Evolutionary conservation across 495 filamentous ascomycete genomes (phyloP), one percentile per base, ranked within the genome.

Genomic region (Tuber borchii): DNA sequence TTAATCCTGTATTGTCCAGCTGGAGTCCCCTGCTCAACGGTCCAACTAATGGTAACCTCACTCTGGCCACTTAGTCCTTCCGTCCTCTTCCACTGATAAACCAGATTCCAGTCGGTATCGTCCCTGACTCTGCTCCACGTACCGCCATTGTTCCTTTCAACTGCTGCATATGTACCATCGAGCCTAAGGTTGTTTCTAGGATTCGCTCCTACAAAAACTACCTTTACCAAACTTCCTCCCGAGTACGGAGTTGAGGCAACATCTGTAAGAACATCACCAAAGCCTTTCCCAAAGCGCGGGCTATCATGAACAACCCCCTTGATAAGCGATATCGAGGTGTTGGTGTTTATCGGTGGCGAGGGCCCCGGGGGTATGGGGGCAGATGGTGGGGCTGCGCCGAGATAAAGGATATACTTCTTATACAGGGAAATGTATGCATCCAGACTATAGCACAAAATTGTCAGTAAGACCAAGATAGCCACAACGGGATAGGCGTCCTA

Each of bases 341-440:
- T 93, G 43, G 90, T 90, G 83, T 97, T 93, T 82, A 96, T 88
- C 1, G 93, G 94, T 17, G 95, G 95, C 22, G 86, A 86, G 3
- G 92, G 89, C 1, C 92, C 90, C 2, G 87, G 79, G 3, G 90
- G 88, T 1, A 86, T 79, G 22, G 84, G 82, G 14, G 82, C 83
- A 44, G 85, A 83, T 43, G 81, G 81, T 69, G 76, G 71, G 44
- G 86, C 83, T 61, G 87, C 81, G 19, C 87, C 83, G 9, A 99
- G 88, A 80, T 92, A 92, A 2, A 89, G 89, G 7, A 97, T 86
- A 78, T 90, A 89, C 12, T 88, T 88, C 46, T 91, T 86, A 8
- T 93, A 95, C 46, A 94, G 84, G 83, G 96, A 93, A 84, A 99
- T 91, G 84, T 97, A 95, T 1, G 93, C 95, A 51, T 93, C 90